Conservation (phyloP, 2,329 filamentous ascomycete genomes). For the Epichloe hybrida region DNA sequence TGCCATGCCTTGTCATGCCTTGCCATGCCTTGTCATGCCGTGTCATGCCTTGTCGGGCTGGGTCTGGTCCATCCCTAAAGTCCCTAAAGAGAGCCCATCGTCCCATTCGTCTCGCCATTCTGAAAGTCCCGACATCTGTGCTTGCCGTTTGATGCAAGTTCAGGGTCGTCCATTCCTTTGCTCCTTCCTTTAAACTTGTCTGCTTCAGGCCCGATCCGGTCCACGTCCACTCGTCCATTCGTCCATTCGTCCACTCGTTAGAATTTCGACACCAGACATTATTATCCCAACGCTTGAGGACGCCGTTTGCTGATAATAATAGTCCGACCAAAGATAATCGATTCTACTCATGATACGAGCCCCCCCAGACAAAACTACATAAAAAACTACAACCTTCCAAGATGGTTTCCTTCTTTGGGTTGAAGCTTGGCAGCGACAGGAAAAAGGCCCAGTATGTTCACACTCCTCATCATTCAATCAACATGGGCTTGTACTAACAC, state of each 20-base stretch:
- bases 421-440: constrained; percentile 41
- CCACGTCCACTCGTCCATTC: background rate
- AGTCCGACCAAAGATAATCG: background rate
- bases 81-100: too few relatives aligned
- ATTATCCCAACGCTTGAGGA: background rate
- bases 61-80: too few relatives aligned
- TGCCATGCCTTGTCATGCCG: too few relatives aligned
- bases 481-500: background rate
- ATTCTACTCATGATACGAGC: background rate
- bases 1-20: too few relatives aligned
- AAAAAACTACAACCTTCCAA: background rate
- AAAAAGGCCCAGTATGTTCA: constrained; percentile 35
- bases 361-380: too few relatives aligned
- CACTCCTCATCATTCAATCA: background rate
- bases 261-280: background rate
- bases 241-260: background rate
- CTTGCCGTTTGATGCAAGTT: background rate
- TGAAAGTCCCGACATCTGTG: background rate
- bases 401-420: constrained; percentile 47
- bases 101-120: too few relatives aligned
- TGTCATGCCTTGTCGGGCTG: too few relatives aligned
- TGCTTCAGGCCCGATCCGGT: background rate
- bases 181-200: background rate
- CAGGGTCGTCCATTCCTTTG: background rate
- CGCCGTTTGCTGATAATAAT: background rate